Evolutionary conservation across 345 rosid genomes (phyloP), one percentile per base, ranked within the genome.

Genomic region (Linum usitatissimum): DNA sequence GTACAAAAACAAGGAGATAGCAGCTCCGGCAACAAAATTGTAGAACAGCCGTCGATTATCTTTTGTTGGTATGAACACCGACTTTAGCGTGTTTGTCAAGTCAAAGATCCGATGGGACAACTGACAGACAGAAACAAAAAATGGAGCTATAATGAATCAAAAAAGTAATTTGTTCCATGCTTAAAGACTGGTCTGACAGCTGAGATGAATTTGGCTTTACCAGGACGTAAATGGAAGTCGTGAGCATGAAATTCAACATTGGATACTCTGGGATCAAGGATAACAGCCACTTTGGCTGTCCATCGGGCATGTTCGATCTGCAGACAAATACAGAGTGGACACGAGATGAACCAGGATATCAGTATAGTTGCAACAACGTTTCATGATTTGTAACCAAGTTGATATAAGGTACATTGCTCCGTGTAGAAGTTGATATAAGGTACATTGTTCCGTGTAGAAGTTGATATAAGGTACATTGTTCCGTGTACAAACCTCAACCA

Each of bases 261-360:
- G 99, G 99, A 73, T 84, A 86, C 71, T 80, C 90, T 5, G 99
- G 99, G 77, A 93, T 78, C 18, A 93, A 12, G 54, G 84, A 84
- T 73, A 90, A 96, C 68, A 93, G 99, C 99, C 99, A 93, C 75
- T 93, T 93, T 18, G 97, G 99, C 73, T 93, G 99, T 66, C 99
- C 99, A 64, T 87, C 80, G 68, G 99, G 85, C 54, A 78, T 10
- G 73, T 90, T 81, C 5, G 96, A 86, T 78, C 96, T 90, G 90
- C 75, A 9, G 14, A 10, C 8, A 10, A 23, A 23, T 23, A 23
- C 28, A 23, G 28, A 23, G 28, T 23, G 28, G 28, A 23, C 28
- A 23, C 28, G 28, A 23, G 28, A 23, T 23, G 28, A 23, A 23
- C 28, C 28, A 23, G 28, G 28, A 23, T 23, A 23, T 23, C 28